Base-by-base conservation (phyloP, 2,329 filamentous ascomycete genomes). In the Epichloe aotearoae region DNA sequence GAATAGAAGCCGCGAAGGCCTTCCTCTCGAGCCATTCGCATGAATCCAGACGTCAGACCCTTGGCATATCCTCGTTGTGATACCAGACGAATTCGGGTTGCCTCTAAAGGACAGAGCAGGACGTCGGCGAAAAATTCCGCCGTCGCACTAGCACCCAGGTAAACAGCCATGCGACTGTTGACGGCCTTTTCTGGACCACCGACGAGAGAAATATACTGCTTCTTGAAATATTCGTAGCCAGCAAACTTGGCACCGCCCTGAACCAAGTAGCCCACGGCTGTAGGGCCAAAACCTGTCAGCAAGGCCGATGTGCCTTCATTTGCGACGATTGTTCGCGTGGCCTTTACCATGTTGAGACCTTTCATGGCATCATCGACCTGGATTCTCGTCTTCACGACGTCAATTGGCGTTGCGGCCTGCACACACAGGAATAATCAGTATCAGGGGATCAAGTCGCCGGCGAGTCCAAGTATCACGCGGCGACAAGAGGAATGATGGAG, bases 191-290 rank as follows among this genome's bases (percentile, higher is more conserved):
- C 71, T 34, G 69, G 69, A 0, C 72, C 73, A 43, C 73, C 88
- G 54, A 86, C 71, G 52, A 79, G 61, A 67, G 83, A 79, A 69
- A 94, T 89, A 66, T 79, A 83, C 69, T 85, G 80, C 73, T 91
- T 85, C 79, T 94, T 94, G 84, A 94, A 94, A 76, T 88, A 87
- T 72, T 94, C 88, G 72, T 94, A 94, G 62, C 88, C 88, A 62
- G 86, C 86, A 70, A 94, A 94, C 74, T 94, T 94, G 76, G 85
- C 84, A 59, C 87, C 87, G 65, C 88, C 88, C 72, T 94, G 88
- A 52, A 93, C 82, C 71, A 93, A 86, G 73, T 94, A 94, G 65
- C 88, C 88, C 50, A 88, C 86, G 54, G 84, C 84, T 54, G 88
- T 94, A 55, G 88, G 88, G 54, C 88, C 88, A 69, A 88, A 84